Evolutionary conservation across 2,329 filamentous ascomycete genomes (phyloP).

Genomic region (Piedraia hortae): DNA sequence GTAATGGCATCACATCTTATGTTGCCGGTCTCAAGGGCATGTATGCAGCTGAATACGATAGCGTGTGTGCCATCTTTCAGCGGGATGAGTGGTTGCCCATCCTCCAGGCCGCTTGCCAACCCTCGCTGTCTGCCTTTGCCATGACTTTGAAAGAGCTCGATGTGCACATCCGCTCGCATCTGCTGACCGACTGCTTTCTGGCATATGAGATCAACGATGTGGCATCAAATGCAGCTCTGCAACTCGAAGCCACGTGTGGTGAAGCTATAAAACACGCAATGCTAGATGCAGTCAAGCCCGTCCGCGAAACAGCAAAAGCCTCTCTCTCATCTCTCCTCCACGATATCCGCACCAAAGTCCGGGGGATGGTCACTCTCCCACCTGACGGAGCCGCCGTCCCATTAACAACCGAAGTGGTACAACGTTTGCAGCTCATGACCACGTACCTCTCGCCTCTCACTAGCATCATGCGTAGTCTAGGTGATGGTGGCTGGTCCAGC

Average conservation of each 20-base stretch:
- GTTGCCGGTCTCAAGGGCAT: slow-evolving; percentile 66
- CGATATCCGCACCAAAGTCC: slow-evolving; percentile 47
- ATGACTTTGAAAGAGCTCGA: slow-evolving; percentile 75
- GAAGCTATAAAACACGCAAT: slow-evolving; percentile 65
- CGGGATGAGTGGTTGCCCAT: slow-evolving; percentile 61
- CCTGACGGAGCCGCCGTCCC: slow-evolving; percentile 52
- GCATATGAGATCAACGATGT: slow-evolving; percentile 90
- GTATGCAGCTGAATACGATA: slow-evolving; percentile 71
- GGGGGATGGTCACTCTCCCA: slow-evolving; percentile 38
- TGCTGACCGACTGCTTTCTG: slow-evolving; percentile 77
- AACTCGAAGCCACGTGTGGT: slow-evolving; percentile 55
- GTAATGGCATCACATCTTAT: slow-evolving; percentile 77
- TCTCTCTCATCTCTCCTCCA: slow-evolving; percentile 64
- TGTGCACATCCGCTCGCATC: slow-evolving; percentile 58
- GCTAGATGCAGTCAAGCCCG: slow-evolving; percentile 61
- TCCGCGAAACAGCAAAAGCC: slow-evolving; percentile 72
- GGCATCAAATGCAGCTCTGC: slow-evolving; percentile 49
- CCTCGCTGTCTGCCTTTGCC: slow-evolving; percentile 52
- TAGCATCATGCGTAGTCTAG: slow-evolving; percentile 72
- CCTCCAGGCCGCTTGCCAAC: slow-evolving; percentile 52
- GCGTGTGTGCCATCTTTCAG: slow-evolving; percentile 63
- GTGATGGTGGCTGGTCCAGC: slow-evolving; percentile 65
- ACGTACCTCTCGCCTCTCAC: slow-evolving; percentile 64
- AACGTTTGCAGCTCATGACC: slow-evolving; percentile 61
- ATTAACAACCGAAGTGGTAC: slow-evolving; percentile 61